Percentiles rank a stretch among this genome's conserved stretches.
phyloP scores from a whole-genome alignment of 2,329 filamentous ascomycete genomes.

The Westerdykella sp. region DNA sequence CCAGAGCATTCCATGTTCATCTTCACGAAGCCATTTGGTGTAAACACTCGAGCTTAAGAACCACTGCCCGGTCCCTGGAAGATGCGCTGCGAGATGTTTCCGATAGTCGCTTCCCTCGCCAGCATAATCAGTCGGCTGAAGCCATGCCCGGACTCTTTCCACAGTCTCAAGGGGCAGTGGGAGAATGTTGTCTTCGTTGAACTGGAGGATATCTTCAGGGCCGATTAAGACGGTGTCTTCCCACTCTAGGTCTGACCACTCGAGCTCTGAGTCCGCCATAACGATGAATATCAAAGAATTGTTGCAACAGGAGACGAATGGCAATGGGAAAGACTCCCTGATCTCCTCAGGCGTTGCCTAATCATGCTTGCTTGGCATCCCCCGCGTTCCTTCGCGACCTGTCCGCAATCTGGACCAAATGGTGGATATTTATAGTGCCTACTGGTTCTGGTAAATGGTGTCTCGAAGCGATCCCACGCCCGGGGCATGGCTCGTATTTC shows the following conservation, averaged over 20 bases:
- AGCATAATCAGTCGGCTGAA: slow-evolving; percentile 11
- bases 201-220: slow-evolving; percentile 27
- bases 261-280: too few species aligned
- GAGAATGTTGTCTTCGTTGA: slow-evolving; percentile 30
- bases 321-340: too few species aligned
- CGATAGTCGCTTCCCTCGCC: slow-evolving; percentile 10
- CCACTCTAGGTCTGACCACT: background rate
- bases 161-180: slow-evolving; percentile 16
- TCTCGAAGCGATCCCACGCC: too few species aligned
- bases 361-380: too few species aligned
- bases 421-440: too few species aligned
- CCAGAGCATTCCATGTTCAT: slow-evolving; percentile 10
- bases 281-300: too few species aligned
- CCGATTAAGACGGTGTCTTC: slow-evolving; percentile 21
- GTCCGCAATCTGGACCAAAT: too few species aligned
- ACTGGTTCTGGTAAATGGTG: too few species aligned
- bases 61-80: slow-evolving; percentile 11
- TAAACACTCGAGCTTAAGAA: slow-evolving; percentile 5
- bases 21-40: slow-evolving; percentile 6
- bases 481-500: too few species aligned
- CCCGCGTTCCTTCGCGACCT: too few species aligned
- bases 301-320: too few species aligned
- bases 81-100: slow-evolving; percentile 13
- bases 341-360: too few species aligned
- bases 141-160: slow-evolving; percentile 11